These are phyloP conservation scores for Penicillium daleae DNA, from an alignment of 495 filamentous ascomycete species.

Conservation along the genomic window DNA sequence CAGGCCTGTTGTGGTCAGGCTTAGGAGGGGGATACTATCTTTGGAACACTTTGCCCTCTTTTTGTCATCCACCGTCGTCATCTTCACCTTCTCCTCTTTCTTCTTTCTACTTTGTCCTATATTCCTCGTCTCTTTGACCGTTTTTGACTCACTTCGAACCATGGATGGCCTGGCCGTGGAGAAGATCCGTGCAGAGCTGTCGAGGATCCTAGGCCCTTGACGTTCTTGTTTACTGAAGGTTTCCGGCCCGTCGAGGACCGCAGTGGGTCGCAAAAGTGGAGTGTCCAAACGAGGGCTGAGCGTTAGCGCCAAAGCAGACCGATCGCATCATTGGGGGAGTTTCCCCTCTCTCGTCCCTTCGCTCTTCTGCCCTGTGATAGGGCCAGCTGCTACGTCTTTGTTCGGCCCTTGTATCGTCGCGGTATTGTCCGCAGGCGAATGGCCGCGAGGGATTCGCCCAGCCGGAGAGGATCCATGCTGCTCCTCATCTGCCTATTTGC, in stretches of 20 bases:
- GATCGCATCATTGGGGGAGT: slow-evolving; percentile 23
- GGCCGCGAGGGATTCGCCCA: slow-evolving; percentile 27
- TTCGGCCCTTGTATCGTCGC: slow-evolving; percentile 37
- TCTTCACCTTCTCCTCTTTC: not conserved
- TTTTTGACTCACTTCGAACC: slow-evolving; percentile 12
- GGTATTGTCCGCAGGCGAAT: slow-evolving; percentile 24
- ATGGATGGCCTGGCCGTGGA: slow-evolving; percentile 12
- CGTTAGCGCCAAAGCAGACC: slow-evolving; percentile 24
- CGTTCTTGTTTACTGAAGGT: slow-evolving; percentile 35
- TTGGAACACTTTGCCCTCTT: not conserved
- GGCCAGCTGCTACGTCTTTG: slow-evolving; percentile 14
- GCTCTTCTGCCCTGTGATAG: slow-evolving; percentile 31
- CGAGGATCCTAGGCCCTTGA: slow-evolving; percentile 16
- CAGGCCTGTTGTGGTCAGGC: not conserved
- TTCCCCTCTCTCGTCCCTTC: slow-evolving; percentile 27
- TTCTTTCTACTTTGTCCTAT: not conserved
- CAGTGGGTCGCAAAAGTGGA: slow-evolving; percentile 33
- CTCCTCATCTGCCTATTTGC: slow-evolving; percentile 32
- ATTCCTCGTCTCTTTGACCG: not conserved
- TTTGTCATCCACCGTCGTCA: not conserved
- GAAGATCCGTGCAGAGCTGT: slow-evolving; percentile 25
- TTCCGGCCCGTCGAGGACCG: slow-evolving; percentile 38
- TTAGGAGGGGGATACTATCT: slow-evolving; percentile 2
- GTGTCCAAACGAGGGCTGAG: slow-evolving; percentile 24
- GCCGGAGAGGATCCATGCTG: slow-evolving; percentile 26